Base-by-base conservation (phyloP, 116 monocot species). In the Zostera marina region DNA sequence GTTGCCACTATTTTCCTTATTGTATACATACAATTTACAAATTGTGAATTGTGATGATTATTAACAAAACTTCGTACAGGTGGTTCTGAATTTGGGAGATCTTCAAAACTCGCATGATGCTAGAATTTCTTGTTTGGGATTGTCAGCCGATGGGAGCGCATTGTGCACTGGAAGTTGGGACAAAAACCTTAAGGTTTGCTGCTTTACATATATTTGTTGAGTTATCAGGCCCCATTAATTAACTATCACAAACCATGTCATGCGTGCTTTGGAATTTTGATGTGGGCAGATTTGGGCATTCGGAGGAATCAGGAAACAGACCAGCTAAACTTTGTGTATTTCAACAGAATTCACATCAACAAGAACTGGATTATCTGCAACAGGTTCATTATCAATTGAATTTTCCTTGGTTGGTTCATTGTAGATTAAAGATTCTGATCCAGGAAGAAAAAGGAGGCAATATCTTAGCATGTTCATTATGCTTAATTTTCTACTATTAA, bases 161-260 rank as follows among this genome's bases (percentile, higher is more conserved):
- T 74, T 96, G 54, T 88, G 89, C 75, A 96, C 96, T 56, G 96
- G 96, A 76, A 96, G 96, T 61, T 96, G 78, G 81, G 96, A 96
- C 63, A 85, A 78, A 62, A 96, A 79, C 62, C 70, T 96, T 13
- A 96, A 88, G 94, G 94, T 94, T 60, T 16, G 62, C 47, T 47
- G n/a, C 42, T 58, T 10, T 15, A 42, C 52, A 57, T 57, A 32
- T 32, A 32, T 32, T 32, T 32, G 32, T 32, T 32, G 32, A 32
- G 32, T 32, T 32, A 32, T 32, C 5, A 32, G 32, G 5, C 32
- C 32, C 32, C 32, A 32, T 32, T 32, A 32, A 32, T 32, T 32
- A 32, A 32, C 32, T 3, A 32, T n/a, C 32, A 32, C 5, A 32
- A 32, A 32, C 32, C 32, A 32, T 32, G 5, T 32, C 32, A 32